These are phyloP conservation scores for Elsinoe ampelina DNA, from an alignment of 2,329 filamentous ascomycete genomes.

Conservation along the genomic window DNA sequence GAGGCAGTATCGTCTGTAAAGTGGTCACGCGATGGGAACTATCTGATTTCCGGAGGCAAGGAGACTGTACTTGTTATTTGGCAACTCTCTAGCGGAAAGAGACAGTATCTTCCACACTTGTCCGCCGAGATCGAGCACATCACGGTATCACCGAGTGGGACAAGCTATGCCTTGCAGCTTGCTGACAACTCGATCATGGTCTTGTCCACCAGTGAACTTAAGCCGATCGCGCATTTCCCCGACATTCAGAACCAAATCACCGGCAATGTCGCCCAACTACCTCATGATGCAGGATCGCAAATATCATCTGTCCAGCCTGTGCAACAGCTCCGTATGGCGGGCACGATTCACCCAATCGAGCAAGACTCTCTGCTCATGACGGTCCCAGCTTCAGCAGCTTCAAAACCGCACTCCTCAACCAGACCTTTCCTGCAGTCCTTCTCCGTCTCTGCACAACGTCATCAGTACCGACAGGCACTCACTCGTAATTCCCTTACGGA, in stretches of 20 bases:
- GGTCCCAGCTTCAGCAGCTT: constrained; percentile 32
- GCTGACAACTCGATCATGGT: constrained; percentile 90
- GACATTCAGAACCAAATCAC: constrained; percentile 64
- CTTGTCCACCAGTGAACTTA: constrained; percentile 79
- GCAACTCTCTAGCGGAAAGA: constrained; percentile 81
- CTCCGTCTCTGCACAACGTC: constrained; percentile 68
- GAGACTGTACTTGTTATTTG: constrained; percentile 86
- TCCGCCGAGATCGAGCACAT: constrained; percentile 77
- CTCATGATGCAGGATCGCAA: constrained; percentile 73
- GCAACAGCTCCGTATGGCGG: constrained; percentile 14
- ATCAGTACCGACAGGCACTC: constrained; percentile 77
- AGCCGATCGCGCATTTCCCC: constrained; percentile 72
- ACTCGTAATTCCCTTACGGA: constrained; percentile 81
- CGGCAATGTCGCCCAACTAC: constrained; percentile 81
- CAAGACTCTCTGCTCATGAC: constrained; percentile 36
- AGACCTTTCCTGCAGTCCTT: constrained; percentile 70
- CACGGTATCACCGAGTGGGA: constrained; percentile 67
- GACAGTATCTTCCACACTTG: constrained; percentile 82
- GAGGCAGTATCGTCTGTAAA: constrained; percentile 73
- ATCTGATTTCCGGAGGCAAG: constrained; percentile 83
- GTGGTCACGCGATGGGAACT: constrained; percentile 94
- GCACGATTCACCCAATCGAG: constrained; percentile 32
- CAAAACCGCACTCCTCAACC: constrained; percentile 25
- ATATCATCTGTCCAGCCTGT: constrained; percentile 57
- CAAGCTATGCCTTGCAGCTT: constrained; percentile 74